Conservation (phyloP, 257 asterid genomes). For the Plantago ovata region DNA sequence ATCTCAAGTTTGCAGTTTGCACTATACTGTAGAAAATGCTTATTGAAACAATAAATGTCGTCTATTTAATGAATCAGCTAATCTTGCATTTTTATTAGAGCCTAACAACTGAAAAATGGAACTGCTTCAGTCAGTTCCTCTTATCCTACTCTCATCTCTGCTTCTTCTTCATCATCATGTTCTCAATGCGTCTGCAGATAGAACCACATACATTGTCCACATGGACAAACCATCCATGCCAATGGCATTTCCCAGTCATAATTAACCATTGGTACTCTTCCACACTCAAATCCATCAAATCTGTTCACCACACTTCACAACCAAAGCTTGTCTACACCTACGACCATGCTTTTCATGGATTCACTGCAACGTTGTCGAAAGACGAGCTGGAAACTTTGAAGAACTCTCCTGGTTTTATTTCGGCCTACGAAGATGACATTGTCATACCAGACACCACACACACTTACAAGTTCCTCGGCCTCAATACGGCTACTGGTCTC, state of each 20-base stretch:
- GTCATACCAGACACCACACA: constrained; percentile 27
- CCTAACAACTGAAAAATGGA: constrained; percentile 12
- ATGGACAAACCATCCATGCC: constrained; percentile 38
- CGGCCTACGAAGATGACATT: constrained; percentile 13
- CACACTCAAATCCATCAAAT: constrained; percentile 18
- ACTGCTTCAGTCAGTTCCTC: neutral
- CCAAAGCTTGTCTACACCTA: constrained; percentile 27
- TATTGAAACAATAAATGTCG: too few relatives aligned
- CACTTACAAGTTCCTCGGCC: constrained; percentile 23
- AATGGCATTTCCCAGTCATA: constrained; percentile 29
- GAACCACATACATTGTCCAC: constrained; percentile 27
- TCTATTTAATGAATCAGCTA: neutral
- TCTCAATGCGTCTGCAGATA: constrained; percentile 10
- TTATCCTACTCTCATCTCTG: neutral
- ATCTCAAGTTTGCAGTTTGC: too few relatives aligned
- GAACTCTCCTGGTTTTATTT: constrained; percentile 23
- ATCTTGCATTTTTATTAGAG: too few relatives aligned
- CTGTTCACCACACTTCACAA: constrained; percentile 7
- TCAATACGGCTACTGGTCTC: constrained; percentile 29
- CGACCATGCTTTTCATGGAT: constrained; percentile 32
- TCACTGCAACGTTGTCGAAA: constrained; percentile 16
- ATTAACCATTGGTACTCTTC: constrained; percentile 31
- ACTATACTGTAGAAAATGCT: too few relatives aligned
- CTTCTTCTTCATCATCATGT: neutral
- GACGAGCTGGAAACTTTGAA: constrained; percentile 14